Conservation (phyloP, 164 flowering plant genomes). For the Dillenia suffruticosa region DNA sequence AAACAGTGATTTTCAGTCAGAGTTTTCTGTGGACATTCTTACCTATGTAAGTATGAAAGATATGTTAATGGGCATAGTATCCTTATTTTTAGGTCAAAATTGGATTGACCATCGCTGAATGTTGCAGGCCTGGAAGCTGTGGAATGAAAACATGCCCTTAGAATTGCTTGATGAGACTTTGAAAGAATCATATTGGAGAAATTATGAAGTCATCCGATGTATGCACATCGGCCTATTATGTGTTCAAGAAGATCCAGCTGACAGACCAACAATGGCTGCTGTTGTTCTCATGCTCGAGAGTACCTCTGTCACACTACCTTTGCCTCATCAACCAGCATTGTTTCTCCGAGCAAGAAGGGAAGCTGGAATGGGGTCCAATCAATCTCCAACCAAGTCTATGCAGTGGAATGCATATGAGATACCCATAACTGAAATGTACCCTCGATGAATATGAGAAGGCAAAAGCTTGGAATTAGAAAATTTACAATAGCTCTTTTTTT, state of each 20-base stretch:
- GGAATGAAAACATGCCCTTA: slow-evolving; percentile 10
- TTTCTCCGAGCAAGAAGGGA: no score
- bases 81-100: no score
- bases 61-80: not conserved
- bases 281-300: slow-evolving; percentile 17
- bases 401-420: no score
- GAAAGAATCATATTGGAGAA: not conserved
- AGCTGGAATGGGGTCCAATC: no score
- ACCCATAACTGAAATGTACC: no score
- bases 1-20: slow-evolving; percentile 18
- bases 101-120: no score
- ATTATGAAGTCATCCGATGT: slow-evolving; percentile 10
- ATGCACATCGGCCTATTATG: slow-evolving; percentile 21
- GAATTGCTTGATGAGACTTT: slow-evolving; percentile 13
- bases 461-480: no score
- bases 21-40: slow-evolving; percentile 19
- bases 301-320: not conserved
- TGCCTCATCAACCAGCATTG: no score
- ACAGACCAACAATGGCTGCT: slow-evolving; percentile 19
- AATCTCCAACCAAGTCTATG: no score
- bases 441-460: no score
- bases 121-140: slow-evolving; percentile 20
- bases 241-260: slow-evolving; percentile 15
- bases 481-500: no score
- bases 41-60: slow-evolving; percentile 28